phyloP scores from a whole-genome alignment of 1,284 basidiomycete genomes.

The Microbotryum violaceum region DNA sequence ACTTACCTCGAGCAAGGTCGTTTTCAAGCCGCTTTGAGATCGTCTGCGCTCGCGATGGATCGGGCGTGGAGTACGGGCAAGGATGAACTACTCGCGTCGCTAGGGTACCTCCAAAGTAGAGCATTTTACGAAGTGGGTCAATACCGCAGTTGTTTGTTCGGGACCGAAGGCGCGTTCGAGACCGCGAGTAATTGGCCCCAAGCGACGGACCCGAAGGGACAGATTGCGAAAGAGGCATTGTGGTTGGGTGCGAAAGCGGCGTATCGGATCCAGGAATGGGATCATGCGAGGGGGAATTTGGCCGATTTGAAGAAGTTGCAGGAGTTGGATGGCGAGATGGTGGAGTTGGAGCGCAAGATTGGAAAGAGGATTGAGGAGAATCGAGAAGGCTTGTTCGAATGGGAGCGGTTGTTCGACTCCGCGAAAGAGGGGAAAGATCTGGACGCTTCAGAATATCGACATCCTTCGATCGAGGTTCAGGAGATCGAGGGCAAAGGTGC shows the following conservation, averaged over 20 bases:
- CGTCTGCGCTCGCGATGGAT: not conserved
- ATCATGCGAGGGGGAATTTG: not conserved
- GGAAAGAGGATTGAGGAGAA: not conserved
- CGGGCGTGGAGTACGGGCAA: too few species aligned
- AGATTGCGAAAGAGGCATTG: slow-evolving; percentile 1
- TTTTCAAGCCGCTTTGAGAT: not conserved
- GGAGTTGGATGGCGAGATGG: not conserved
- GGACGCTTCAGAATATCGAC: slow-evolving; percentile 15
- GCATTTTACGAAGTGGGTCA: too few species aligned
- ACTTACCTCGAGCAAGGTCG: slow-evolving; percentile 10
- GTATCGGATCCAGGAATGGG: slow-evolving; percentile 6
- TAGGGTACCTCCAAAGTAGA: too few species aligned
- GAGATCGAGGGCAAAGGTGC: slow-evolving; percentile 10
- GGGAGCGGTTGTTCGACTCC: not conserved
- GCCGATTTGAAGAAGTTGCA: not conserved
- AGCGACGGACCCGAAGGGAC: too few species aligned
- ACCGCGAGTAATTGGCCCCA: too few species aligned
- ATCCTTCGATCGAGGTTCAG: not conserved
- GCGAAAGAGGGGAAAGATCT: not conserved
- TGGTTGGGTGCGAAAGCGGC: slow-evolving; percentile 9
- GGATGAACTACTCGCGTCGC: too few species aligned
- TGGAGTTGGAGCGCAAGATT: not conserved
- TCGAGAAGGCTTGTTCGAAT: slow-evolving; percentile 2
- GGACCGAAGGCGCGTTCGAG: too few species aligned
- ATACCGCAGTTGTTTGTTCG: too few species aligned